Conservation (phyloP, 768 basidiomycete genomes). For the Termitomyces sp. region DNA sequence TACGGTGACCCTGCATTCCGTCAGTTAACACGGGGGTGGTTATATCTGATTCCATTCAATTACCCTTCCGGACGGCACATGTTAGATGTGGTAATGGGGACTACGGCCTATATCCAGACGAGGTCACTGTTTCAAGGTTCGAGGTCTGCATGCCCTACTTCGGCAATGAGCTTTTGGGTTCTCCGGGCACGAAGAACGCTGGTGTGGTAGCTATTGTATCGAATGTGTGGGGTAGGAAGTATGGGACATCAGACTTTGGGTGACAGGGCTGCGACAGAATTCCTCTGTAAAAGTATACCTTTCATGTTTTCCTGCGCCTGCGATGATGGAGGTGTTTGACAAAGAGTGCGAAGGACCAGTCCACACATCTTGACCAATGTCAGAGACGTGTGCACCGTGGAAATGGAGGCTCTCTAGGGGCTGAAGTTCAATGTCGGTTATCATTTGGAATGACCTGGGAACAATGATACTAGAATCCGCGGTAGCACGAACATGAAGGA, state of each 20-base stretch:
- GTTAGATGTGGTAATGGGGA: slow-evolving; percentile 48
- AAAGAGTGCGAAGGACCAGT: background rate
- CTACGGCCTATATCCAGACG: slow-evolving; percentile 86
- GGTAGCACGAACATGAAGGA: background rate
- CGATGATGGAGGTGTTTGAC: background rate
- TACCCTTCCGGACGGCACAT: background rate
- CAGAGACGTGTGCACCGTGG: too few relatives aligned
- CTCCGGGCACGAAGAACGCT: slow-evolving; percentile 36
- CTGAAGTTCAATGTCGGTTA: background rate
- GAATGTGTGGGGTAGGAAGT: slow-evolving; percentile 91
- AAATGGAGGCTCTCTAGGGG: background rate
- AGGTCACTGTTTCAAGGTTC: slow-evolving; percentile 77
- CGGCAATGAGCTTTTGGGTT: slow-evolving; percentile 82
- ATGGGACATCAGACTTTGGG: slow-evolving; percentile 64
- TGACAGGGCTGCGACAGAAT: background rate
- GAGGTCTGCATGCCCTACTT: slow-evolving; percentile 80
- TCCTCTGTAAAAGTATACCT: background rate
- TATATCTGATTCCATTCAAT: slow-evolving; percentile 29
- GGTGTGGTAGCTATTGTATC: slow-evolving; percentile 47
- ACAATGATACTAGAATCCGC: background rate
- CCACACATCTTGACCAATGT: background rate
- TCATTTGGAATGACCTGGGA: background rate
- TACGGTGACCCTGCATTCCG: too few relatives aligned
- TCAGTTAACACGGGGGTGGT: too few relatives aligned
- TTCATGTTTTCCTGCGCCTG: background rate